Conservation (phyloP, 2,329 filamentous ascomycete species). For the Rhynchosporium secalis region DNA sequence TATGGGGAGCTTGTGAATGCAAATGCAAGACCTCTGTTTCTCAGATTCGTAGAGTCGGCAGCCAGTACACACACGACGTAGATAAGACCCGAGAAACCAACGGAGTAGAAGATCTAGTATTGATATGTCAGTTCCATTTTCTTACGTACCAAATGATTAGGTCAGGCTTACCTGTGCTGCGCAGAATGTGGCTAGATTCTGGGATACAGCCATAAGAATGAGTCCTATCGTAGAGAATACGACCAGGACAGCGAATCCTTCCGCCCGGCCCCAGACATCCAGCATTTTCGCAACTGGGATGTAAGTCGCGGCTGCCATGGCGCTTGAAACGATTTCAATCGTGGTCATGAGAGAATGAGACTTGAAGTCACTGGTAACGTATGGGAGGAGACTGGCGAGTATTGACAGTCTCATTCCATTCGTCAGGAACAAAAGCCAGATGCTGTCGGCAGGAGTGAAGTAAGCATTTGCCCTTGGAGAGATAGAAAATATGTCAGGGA, state of each 20-base stretch:
- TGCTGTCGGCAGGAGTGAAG: conserved; percentile 40
- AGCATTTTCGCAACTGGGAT: conserved; percentile 67
- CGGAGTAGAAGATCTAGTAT: conserved; percentile 60
- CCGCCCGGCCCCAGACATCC: conserved; percentile 67
- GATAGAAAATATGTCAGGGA: neutral
- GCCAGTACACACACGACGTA: conserved; percentile 65
- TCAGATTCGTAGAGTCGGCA: conserved; percentile 64
- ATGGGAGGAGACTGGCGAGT: conserved; percentile 29
- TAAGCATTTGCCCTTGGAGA: neutral
- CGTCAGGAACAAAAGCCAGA: conserved; percentile 47
- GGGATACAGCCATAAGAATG: conserved; percentile 65
- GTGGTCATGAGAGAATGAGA: conserved; percentile 41
- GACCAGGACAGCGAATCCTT: conserved; percentile 60
- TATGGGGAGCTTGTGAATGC: conserved; percentile 65
- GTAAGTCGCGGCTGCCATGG: conserved; percentile 60
- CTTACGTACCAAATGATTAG: neutral
- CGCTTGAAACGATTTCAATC: conserved; percentile 54
- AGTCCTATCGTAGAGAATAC: conserved; percentile 53
- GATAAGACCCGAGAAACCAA: conserved; percentile 61
- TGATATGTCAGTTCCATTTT: neutral
- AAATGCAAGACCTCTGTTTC: conserved; percentile 55
- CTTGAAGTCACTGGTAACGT: conserved; percentile 30
- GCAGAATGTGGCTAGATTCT: conserved; percentile 59
- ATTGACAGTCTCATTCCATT: conserved; percentile 44
- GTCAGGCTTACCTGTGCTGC: conserved; percentile 42